A percentile compares a stretch with the other conserved stretches of the same genome.
Conservation (phyloP, 2,329 filamentous ascomycete genomes). For the Arthrobotrys megalospora region DNA sequence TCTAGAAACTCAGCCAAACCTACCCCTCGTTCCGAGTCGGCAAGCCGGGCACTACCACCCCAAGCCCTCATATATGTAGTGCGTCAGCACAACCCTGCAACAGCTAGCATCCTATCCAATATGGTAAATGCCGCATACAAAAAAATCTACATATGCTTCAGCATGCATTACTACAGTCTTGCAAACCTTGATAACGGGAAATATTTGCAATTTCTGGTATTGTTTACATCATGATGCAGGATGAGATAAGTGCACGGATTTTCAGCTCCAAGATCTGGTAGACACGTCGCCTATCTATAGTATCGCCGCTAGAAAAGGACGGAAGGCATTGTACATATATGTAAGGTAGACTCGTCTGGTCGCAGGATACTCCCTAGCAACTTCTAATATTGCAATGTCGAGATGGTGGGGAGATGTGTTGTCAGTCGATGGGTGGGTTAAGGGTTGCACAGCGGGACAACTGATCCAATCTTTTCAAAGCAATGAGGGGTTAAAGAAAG, state of each 20-base stretch:
- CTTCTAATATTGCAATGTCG: constrained; percentile 27
- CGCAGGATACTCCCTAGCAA: constrained; percentile 16
- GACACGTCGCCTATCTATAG: constrained; percentile 59
- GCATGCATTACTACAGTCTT: constrained; percentile 12
- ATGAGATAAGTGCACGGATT: constrained; percentile 2
- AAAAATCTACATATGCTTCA: constrained; percentile 34
- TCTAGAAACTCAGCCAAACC: constrained; percentile 17
- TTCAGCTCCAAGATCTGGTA: constrained; percentile 50
- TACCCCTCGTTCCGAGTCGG: constrained; percentile 36
- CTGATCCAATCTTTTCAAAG: constrained; percentile 15
- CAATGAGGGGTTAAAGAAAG: constrained; percentile 19
- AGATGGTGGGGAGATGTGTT: constrained; percentile 35
- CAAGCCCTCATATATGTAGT: constrained; percentile 35
- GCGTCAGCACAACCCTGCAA: constrained; percentile 59
- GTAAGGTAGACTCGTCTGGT: constrained; percentile 31
- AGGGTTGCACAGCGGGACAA: constrained; percentile 3
- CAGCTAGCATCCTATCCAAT: constrained; percentile 36
- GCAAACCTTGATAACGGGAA: constrained; percentile 10
- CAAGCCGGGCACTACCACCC: constrained; percentile 40
- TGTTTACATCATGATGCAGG: constrained; percentile 45
- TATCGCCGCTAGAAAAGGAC: constrained; percentile 29
- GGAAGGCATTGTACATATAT: constrained; percentile 31
- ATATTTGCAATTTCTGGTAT: constrained; percentile 34
- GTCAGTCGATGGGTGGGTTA: constrained; percentile 29
- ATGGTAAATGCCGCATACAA: constrained; percentile 60